A percentile compares a stretch with the other conserved stretches of the same genome.
Evolutionary conservation across 2,329 filamentous ascomycete species (phyloP).

Genomic region (Penicillium griseofulvum): DNA sequence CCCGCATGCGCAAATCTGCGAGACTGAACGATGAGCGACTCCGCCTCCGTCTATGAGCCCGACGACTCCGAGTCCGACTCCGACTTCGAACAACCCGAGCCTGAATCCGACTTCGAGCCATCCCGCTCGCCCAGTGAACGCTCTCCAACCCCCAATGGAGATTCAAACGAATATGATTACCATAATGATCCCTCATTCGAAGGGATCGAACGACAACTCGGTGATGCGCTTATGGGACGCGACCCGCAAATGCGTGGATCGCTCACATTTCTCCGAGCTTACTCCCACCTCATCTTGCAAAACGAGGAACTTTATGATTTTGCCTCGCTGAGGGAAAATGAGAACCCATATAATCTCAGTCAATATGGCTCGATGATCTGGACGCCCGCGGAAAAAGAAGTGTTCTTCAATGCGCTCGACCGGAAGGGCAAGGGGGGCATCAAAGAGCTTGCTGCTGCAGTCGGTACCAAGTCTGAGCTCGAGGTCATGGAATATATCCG

Average conservation of each 20-base stretch:
- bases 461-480: constrained; percentile 69
- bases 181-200: not conserved
- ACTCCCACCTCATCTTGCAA: constrained; percentile 54
- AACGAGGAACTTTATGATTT: constrained; percentile 49
- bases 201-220: not conserved
- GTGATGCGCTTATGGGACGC: constrained; percentile 4
- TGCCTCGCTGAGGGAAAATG: constrained; percentile 4
- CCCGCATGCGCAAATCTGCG: constrained; percentile 32
- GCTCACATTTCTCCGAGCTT: constrained; percentile 50
- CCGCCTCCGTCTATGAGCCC: constrained; percentile 27
- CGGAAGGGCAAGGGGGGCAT: constrained; percentile 64
- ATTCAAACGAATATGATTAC: not conserved
- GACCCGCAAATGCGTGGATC: constrained; percentile 25
- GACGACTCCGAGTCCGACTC: constrained; percentile 27
- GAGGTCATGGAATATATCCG: constrained; percentile 71
- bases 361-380: constrained; percentile 71
- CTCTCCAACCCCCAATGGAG: constrained; percentile 3
- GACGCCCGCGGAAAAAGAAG: constrained; percentile 67
- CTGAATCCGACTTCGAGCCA: constrained; percentile 18
- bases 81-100: constrained; percentile 20
- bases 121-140: constrained; percentile 4
- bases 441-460: constrained; percentile 58
- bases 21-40: constrained; percentile 41
- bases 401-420: constrained; percentile 65
- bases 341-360: constrained; percentile 39